Base-by-base conservation (phyloP, 495 filamentous ascomycete genomes). In the Sphaerosporella brunnea region DNA sequence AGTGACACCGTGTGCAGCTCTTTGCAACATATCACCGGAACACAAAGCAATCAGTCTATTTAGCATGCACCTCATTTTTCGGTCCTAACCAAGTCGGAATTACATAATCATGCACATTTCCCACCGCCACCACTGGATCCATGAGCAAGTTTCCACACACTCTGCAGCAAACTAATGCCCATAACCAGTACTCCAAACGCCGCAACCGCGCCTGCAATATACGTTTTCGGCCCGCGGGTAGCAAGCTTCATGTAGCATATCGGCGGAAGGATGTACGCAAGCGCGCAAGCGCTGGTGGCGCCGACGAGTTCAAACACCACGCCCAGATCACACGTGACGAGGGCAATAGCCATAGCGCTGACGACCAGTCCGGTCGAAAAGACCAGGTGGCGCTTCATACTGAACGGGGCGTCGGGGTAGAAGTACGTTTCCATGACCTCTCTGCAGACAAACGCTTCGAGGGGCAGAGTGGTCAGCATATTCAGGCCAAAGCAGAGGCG, bases 381-480 rank as follows among this genome's bases (percentile, higher is more conserved):
- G 40, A 90, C 74, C 41, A 96, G 59, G 59, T 97, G 90, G 41
- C 86, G 75, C 49, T 79, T 78, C 55, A 83, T 74, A 58, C 82
- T 81, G 63, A 82, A 86, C 0, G 80, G 80, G 52, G 86, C 78
- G 51, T 65, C 65, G 0, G 79, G 82, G 64, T 84, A 94, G 65
- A 77, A 97, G 66, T 93, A 97, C 39, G 82, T 87, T 26, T 81
- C 73, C 80, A 96, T 93, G 35, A 96, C 90, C 62, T 93, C 87
- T 48, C 90, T 77, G 63, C 92, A 96, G 36, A 97, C 90, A 63
- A 97, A 97, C 5, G 84, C 83, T 66, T 97, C 90, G 30, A 97
- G 74, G 2, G 90, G 90, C 36, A 97, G 68, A 1, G 90, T 97
- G 4, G 90, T 96, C 51, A 97, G 75, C 90, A 97, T 97, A 68